phyloP scores from a whole-genome alignment of 352 stramenopile genomes.

The Thraustochytrium sp. region DNA sequence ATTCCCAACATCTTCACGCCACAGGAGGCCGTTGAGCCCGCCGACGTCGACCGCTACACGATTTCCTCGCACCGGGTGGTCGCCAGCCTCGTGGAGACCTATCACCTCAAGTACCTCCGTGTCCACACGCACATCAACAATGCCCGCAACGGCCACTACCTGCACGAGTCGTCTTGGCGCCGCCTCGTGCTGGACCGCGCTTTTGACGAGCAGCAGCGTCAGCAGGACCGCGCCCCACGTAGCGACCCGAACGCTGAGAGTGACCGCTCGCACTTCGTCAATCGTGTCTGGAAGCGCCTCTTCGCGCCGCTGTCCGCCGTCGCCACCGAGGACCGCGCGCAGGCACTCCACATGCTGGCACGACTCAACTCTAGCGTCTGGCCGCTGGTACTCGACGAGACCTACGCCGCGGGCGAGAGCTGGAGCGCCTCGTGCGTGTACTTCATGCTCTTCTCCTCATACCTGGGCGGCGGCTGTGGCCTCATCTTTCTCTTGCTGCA shows the following conservation, averaged over 20 bases:
- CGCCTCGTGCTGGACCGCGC: neutral
- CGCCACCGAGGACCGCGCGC: neutral
- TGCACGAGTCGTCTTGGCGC: conserved; percentile 23
- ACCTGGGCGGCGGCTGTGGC: neutral
- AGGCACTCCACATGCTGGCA: neutral
- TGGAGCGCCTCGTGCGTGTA: conserved; percentile 1
- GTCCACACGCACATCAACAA: conserved; percentile 33
- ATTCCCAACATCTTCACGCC: neutral
- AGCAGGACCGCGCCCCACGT: neutral
- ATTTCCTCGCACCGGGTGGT: conserved; percentile 26
- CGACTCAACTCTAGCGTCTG: neutral
- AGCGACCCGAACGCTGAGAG: neutral
- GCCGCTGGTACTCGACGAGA: conserved; percentile 26
- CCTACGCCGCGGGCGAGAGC: conserved; percentile 9
- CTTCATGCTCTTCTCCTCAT: conserved; percentile 14
- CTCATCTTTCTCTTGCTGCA: neutral
- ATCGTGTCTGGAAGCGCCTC: neutral
- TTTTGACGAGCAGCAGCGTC: neutral
- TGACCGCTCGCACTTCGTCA: neutral
- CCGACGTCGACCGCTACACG: conserved; percentile 22
- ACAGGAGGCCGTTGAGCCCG: neutral
- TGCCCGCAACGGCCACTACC: conserved; percentile 3
- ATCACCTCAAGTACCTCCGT: neutral
- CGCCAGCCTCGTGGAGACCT: neutral
- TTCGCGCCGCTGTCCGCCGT: neutral